These are phyloP conservation scores for Curvularia sp. DNA, from an alignment of 2,329 filamentous ascomycete genomes.

Conservation along the genomic window DNA sequence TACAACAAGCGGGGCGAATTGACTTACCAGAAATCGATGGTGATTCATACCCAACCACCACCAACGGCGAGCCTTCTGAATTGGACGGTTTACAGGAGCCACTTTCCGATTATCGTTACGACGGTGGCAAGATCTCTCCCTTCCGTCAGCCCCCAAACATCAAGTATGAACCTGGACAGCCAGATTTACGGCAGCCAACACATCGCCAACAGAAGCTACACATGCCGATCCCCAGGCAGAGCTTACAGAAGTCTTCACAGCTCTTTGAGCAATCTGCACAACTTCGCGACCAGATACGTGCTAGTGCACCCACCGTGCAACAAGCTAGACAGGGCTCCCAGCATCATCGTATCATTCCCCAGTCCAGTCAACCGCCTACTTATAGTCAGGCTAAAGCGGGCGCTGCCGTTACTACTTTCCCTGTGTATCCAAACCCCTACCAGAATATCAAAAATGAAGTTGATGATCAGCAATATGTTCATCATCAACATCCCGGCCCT, in stretches of 20 bases:
- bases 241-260: conserved; percentile 4
- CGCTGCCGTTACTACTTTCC: neutral
- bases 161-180: conserved; percentile 13
- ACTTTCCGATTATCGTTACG: conserved; percentile 15
- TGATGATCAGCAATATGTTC: conserved; percentile 8
- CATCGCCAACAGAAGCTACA: conserved; percentile 15
- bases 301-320: conserved; percentile 10
- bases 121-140: conserved; percentile 12
- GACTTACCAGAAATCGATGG: conserved; percentile 29
- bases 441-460: neutral
- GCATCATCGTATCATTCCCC: conserved; percentile 1
- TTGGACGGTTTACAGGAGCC: conserved; percentile 19
- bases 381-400: conserved; percentile 19
- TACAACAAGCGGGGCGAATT: conserved; percentile 2
- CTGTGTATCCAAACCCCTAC: conserved; percentile 2
- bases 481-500: conserved; percentile 4
- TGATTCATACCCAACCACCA: conserved; percentile 51
- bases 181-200: conserved; percentile 11
- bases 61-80: conserved; percentile 40
- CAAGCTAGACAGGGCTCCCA: conserved; percentile 9
- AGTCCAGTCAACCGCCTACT: conserved; percentile 21
- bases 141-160: conserved; percentile 18
- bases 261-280: conserved; percentile 25
- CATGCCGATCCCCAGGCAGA: conserved; percentile 1
- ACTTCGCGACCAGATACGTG: conserved; percentile 32